These are phyloP conservation scores for Pseudoneurospora amorphoporcata DNA, from an alignment of 495 filamentous ascomycete genomes.

Conservation along the genomic window DNA sequence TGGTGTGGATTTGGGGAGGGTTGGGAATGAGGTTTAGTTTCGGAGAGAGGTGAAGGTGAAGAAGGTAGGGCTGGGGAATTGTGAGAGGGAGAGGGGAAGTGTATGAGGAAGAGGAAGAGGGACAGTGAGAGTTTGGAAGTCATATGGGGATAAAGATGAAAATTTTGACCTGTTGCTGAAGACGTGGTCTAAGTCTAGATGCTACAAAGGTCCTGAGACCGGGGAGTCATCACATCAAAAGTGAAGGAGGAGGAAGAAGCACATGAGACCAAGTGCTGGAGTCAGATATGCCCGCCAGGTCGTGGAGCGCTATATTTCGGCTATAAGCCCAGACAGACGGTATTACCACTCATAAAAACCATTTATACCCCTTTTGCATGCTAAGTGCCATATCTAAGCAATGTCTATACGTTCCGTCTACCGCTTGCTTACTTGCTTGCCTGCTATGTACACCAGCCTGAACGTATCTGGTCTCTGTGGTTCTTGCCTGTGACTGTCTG, in stretches of 20 bases:
- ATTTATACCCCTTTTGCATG: not conserved
- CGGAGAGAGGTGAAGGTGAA: too few species aligned
- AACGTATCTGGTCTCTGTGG: not conserved
- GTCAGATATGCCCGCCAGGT: not conserved
- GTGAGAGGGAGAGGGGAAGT: not conserved
- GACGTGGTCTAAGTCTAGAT: not conserved
- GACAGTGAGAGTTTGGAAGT: not conserved
- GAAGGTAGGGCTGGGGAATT: not conserved
- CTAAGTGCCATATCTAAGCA: not conserved
- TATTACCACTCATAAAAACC: not conserved
- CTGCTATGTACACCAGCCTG: conserved; percentile 2
- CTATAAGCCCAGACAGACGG: not conserved
- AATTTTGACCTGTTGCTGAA: not conserved
- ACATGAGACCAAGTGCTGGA: not conserved
- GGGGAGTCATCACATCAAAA: not conserved
- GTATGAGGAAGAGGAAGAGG: not conserved
- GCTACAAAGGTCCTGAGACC: not conserved
- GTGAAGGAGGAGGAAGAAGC: not conserved
- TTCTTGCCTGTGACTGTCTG: not conserved
- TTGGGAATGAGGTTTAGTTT: not conserved
- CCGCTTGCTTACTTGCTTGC: not conserved
- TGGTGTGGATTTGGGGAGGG: not conserved
- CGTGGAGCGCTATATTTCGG: not conserved
- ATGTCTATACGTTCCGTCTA: not conserved
- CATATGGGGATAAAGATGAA: not conserved